Evolutionary conservation across 805 yeast species (phyloP).

Genomic region (Metschnikowia picachoensis): DNA sequence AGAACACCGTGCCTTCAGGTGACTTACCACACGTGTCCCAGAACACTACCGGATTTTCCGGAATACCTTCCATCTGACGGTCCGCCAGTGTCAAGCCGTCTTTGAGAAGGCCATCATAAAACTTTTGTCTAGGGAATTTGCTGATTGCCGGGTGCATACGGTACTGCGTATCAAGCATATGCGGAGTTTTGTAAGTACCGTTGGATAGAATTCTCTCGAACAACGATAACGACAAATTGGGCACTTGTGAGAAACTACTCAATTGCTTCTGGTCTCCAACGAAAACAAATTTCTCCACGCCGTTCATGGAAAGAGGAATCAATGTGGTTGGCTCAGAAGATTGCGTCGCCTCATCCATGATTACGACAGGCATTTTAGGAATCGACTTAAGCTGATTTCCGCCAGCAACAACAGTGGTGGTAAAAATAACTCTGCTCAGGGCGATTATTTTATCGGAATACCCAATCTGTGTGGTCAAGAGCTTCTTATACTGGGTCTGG

Average conservation of each 20-base stretch:
- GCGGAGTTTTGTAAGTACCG: slow-evolving; percentile 57
- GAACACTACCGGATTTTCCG: slow-evolving; percentile 50
- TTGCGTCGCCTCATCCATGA: slow-evolving; percentile 78
- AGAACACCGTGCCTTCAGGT: slow-evolving; percentile 47
- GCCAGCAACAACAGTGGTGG: slow-evolving; percentile 72
- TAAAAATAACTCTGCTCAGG: slow-evolving; percentile 56
- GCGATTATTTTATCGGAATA: slow-evolving; percentile 47
- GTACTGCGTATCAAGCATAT: slow-evolving; percentile 67
- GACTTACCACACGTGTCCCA: slow-evolving; percentile 54
- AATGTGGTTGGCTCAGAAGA: slow-evolving; percentile 70
- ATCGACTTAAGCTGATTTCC: slow-evolving; percentile 53
- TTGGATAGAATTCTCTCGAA: slow-evolving; percentile 64
- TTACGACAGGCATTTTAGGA: slow-evolving; percentile 57
- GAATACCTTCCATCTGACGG: slow-evolving; percentile 44
- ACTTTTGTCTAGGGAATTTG: slow-evolving; percentile 51
- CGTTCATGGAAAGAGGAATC: slow-evolving; percentile 65
- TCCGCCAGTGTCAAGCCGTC: slow-evolving; percentile 59
- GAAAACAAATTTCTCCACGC: slow-evolving; percentile 61
- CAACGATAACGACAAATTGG: slow-evolving; percentile 60
- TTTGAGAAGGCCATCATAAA: slow-evolving; percentile 46
- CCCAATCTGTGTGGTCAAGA: slow-evolving; percentile 39
- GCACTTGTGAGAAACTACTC: slow-evolving; percentile 67
- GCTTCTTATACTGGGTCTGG: slow-evolving; percentile 47
- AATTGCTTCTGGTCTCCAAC: slow-evolving; percentile 77
- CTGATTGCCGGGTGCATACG: slow-evolving; percentile 65